Percentiles rank a stretch among this genome's conserved stretches.
These are phyloP conservation scores for Coleophoma cylindrospora DNA, from an alignment of 2,329 filamentous ascomycete genomes.

Conservation along the genomic window DNA sequence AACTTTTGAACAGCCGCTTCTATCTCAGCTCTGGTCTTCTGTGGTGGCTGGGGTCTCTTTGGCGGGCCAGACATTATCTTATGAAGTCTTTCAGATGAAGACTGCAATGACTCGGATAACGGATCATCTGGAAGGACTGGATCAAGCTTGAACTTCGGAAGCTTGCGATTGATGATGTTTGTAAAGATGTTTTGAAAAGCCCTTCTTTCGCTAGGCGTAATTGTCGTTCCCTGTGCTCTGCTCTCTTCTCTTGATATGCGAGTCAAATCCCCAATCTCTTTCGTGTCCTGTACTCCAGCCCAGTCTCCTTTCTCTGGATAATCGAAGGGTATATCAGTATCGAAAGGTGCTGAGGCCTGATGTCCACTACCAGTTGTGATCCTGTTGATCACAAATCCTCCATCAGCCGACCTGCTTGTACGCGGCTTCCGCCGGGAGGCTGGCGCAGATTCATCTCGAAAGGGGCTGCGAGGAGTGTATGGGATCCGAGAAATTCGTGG, in stretches of 20 bases:
- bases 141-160: background rate
- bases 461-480: too few relatives aligned
- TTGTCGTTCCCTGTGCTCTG: slow-evolving; percentile 37
- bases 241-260: slow-evolving; percentile 10
- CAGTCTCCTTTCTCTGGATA: background rate
- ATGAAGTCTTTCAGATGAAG: too few relatives aligned
- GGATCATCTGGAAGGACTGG: slow-evolving; percentile 3
- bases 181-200: slow-evolving; percentile 51
- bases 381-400: background rate
- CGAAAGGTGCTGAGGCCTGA: too few relatives aligned
- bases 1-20: slow-evolving; percentile 18
- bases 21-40: slow-evolving; percentile 6
- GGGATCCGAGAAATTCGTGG: too few relatives aligned
- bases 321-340: background rate
- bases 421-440: too few relatives aligned
- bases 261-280: slow-evolving; percentile 15
- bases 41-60: too few relatives aligned
- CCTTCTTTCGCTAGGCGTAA: slow-evolving; percentile 48
- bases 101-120: too few relatives aligned
- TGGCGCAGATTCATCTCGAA: too few relatives aligned
- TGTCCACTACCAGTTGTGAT: background rate
- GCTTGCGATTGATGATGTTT: slow-evolving; percentile 39
- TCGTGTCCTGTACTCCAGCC: background rate
- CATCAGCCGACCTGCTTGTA: too few relatives aligned
- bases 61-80: too few relatives aligned